phyloP scores from a whole-genome alignment of 2,329 filamentous ascomycete species.

The Cyphellophora attinorum region DNA sequence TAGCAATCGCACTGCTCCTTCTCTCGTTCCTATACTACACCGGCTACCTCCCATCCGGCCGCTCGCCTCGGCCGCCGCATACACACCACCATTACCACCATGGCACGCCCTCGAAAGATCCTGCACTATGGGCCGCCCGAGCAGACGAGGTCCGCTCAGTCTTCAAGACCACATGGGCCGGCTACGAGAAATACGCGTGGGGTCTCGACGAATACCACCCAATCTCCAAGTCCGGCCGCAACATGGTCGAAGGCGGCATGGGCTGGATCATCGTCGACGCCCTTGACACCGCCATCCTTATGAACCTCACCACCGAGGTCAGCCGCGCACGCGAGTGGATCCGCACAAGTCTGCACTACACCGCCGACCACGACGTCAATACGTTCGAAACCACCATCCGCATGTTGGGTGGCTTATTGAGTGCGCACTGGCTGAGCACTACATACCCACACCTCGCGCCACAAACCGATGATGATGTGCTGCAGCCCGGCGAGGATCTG shows the following conservation, averaged over 20 bases:
- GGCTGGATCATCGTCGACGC: conserved; percentile 98
- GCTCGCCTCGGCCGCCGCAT: neutral
- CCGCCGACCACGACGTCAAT: conserved; percentile 80
- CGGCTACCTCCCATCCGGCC: conserved; percentile 33
- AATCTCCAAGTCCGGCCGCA: conserved; percentile 62
- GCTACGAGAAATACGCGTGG: conserved; percentile 89
- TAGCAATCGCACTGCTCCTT: conserved; percentile 46
- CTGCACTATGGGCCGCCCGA: conserved; percentile 62
- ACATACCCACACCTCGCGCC: conserved; percentile 72
- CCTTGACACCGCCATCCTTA: conserved; percentile 92
- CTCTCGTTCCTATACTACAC: conserved; percentile 59
- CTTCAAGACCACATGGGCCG: conserved; percentile 85
- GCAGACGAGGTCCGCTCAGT: conserved; percentile 77
- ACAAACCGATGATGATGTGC: conserved; percentile 59
- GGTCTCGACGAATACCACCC: conserved; percentile 89
- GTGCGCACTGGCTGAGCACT: conserved; percentile 89
- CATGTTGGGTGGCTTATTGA: conserved; percentile 87
- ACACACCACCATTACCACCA: too few relatives aligned
- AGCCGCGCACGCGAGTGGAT: conserved; percentile 85
- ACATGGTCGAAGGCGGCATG: conserved; percentile 82
- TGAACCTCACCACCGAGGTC: conserved; percentile 86
- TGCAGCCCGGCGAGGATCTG: conserved; percentile 70
- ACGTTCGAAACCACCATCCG: conserved; percentile 97
- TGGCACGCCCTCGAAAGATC: conserved; percentile 3
- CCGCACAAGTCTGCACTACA: conserved; percentile 66